Conservation (phyloP, 1,284 basidiomycete genomes). For the Sutorius eximius region DNA sequence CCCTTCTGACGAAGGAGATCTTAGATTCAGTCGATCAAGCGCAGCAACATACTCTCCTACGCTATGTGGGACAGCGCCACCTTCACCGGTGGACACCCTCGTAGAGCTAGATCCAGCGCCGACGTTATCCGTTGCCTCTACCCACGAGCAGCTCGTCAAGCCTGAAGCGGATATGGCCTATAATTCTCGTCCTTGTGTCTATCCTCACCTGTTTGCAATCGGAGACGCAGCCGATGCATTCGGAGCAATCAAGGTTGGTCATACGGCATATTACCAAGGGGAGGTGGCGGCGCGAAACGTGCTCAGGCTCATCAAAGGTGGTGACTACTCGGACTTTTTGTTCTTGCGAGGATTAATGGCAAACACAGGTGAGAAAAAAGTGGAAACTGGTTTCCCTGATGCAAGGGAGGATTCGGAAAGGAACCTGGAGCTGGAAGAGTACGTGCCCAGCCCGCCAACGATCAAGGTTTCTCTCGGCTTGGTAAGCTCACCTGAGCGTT, state of each 20-base stretch:
- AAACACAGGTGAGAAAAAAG: neutral
- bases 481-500: conserved; percentile 14
- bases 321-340: neutral
- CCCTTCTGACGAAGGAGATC: neutral
- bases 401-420: conserved; percentile 11
- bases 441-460: conserved; percentile 49
- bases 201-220: conserved; percentile 63
- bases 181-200: conserved; percentile 18
- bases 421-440: conserved; percentile 48
- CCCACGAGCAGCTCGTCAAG: neutral
- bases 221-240: conserved; percentile 72
- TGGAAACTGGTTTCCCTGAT: neutral
- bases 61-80: conserved; percentile 5
- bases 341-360: neutral
- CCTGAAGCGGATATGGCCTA: conserved; percentile 28
- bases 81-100: conserved; percentile 10
- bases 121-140: neutral
- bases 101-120: conserved; percentile 1
- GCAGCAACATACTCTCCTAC: conserved; percentile 8
- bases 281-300: conserved; percentile 58
- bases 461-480: conserved; percentile 67
- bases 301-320: conserved; percentile 38
- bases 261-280: conserved; percentile 61
- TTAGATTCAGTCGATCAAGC: neutral
- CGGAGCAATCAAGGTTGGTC: conserved; percentile 70